Base-by-base conservation (phyloP, 768 basidiomycete genomes). In the Mycena indigotica region DNA sequence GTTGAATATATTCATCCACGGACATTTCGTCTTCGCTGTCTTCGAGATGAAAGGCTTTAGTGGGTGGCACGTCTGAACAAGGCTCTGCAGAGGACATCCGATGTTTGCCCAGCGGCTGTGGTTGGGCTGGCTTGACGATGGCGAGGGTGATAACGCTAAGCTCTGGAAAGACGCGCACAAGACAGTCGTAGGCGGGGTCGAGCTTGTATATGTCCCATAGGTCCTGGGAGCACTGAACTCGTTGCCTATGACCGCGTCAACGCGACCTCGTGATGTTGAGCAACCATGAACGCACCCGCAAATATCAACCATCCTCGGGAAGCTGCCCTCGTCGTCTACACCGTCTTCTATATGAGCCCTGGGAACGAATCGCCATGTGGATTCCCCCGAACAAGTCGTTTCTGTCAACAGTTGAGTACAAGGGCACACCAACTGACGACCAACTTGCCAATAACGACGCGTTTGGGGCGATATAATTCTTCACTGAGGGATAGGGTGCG, bases 151-250 rank as follows among this genome's bases (percentile, higher is more conserved):
- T 78, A 3, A 66, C 66, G 1, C 75, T 45, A 29, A 65, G 66
- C 46, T 74, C 69, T 8, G 82, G 79, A 52, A 72, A 71, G 29
- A 68, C 68, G 28, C 72, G 79, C 8, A 90, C 84, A 56, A 74
- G 70, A 66, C 90, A 93, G 23, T 82, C 80, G 62, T 92, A 92
- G n/a, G 71, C 69, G 2, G 87, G 84, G 66, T 93, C 91, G 6
- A 93, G 78, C 67, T 91, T 92, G 73, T 91, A 87, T 26, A 92
- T 85, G 59, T 93, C 91, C 91, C 91, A 93, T 69, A 91, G 89
- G 30, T 92, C 88, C 67, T 88, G 87, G 19, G 82, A 80, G 66
- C 81, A 81, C 56, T 80, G 69, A 52, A 81, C 70, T 1, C 70
- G 67, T 70, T 81, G 72, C 10, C 86, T 87, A 58, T 52, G 60